Evolutionary conservation across 192 early-diverging fungal genomes (phyloP).

Genomic region (Coemansia aciculifera): DNA sequence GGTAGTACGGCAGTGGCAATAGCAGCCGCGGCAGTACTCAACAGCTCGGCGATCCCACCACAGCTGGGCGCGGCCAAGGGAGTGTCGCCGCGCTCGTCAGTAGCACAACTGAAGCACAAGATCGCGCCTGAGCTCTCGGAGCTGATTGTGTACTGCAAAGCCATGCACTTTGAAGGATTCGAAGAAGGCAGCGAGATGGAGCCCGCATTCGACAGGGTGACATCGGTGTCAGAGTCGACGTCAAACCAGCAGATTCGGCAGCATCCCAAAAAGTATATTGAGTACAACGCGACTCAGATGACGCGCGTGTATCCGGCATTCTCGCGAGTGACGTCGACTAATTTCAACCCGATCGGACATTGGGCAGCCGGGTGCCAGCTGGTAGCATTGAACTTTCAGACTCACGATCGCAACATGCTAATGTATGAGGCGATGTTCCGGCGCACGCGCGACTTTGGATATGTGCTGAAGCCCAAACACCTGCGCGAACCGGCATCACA

Average conservation of each 20-base stretch:
- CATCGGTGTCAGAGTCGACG: constrained; percentile 74
- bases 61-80: constrained; percentile 7
- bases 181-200: constrained; percentile 43
- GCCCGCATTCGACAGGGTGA: constrained; percentile 62
- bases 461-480: constrained; percentile 73
- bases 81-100: constrained; percentile 34
- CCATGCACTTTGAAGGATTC: constrained; percentile 62
- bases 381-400: constrained; percentile 91
- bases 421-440: constrained; percentile 84
- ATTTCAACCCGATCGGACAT: constrained; percentile 80
- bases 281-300: constrained; percentile 62
- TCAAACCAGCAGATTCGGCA: constrained; percentile 59
- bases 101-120: constrained; percentile 47
- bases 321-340: constrained; percentile 76
- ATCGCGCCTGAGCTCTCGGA: constrained; percentile 60
- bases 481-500: constrained; percentile 21
- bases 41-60: background rate
- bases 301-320: constrained; percentile 81
- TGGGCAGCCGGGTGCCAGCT: constrained; percentile 83
- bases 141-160: constrained; percentile 65
- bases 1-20: background rate
- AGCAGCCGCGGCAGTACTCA: background rate
- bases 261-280: constrained; percentile 56
- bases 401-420: constrained; percentile 75
- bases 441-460: constrained; percentile 71